Percentiles rank a stretch among this genome's conserved stretches.
Evolutionary conservation across 2,329 filamentous ascomycete genomes (phyloP).

Genomic region (Emmonsiellopsis sp.): DNA sequence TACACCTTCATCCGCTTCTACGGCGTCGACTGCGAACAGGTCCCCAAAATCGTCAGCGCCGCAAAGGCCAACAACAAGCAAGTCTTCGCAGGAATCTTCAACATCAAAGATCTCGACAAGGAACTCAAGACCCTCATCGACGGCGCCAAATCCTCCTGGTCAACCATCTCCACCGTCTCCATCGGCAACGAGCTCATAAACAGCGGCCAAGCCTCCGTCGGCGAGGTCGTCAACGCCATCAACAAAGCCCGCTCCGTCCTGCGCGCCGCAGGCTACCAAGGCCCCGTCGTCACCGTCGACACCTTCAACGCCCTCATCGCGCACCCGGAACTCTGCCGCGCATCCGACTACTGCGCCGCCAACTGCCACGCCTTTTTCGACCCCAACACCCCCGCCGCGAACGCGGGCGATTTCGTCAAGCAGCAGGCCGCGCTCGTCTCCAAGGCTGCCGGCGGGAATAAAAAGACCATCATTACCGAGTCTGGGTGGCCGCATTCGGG

Average conservation of each 20-base stretch:
- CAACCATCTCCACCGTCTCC: constrained; percentile 57
- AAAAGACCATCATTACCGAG: constrained; percentile 67
- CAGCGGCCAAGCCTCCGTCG: constrained; percentile 45
- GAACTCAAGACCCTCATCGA: constrained; percentile 54
- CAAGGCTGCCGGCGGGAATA: constrained; percentile 39
- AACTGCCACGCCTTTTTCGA: constrained; percentile 86
- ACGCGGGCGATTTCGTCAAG: constrained; percentile 59
- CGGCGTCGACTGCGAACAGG: constrained; percentile 69
- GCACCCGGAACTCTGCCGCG: constrained; percentile 60
- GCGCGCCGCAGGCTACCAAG: constrained; percentile 54
- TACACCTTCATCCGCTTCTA: constrained; percentile 66
- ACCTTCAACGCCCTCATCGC: constrained; percentile 60
- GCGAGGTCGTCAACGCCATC: constrained; percentile 50
- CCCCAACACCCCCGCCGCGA: constrained; percentile 43
- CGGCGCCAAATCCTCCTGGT: constrained; percentile 57
- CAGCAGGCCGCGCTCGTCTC: constrained; percentile 43
- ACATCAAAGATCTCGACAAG: constrained; percentile 46
- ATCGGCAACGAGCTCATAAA: constrained; percentile 78
- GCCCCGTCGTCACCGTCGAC: constrained; percentile 70
- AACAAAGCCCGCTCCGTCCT: constrained; percentile 49
- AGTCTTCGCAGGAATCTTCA: constrained; percentile 66
- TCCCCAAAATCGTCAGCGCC: constrained; percentile 51
- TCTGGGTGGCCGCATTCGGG: constrained; percentile 75
- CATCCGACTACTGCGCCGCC: constrained; percentile 67
- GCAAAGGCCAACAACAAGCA: constrained; percentile 57